Conservation (phyloP, 2,329 filamentous ascomycete species). For the Penicillium hordei region DNA sequence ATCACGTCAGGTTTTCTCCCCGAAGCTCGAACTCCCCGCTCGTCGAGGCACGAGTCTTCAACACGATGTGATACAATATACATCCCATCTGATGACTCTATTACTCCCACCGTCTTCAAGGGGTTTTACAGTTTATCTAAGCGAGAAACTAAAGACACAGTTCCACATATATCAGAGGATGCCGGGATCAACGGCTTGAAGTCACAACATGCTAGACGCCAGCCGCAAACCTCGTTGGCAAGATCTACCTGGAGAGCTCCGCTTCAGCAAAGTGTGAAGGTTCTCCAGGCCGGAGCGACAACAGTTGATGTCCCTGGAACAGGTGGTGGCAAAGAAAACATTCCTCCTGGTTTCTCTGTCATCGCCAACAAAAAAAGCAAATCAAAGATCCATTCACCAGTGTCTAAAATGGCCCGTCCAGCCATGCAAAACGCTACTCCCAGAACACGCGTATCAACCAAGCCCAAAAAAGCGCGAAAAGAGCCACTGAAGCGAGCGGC, state of each 20-base stretch:
- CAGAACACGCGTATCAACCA: neutral
- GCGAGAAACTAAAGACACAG: conserved; percentile 7
- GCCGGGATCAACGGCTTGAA: conserved; percentile 36
- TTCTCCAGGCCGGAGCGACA: conserved; percentile 44
- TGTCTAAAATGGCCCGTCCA: neutral
- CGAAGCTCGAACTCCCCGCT: conserved; percentile 37
- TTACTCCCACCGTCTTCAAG: conserved; percentile 46
- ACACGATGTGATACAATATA: conserved; percentile 42
- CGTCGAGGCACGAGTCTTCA: conserved; percentile 25
- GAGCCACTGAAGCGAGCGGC: neutral
- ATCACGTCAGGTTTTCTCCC: conserved; percentile 29
- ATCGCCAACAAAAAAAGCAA: conserved; percentile 21
- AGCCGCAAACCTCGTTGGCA: conserved; percentile 25
- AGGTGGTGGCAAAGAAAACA: conserved; percentile 63
- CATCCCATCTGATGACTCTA: conserved; percentile 45
- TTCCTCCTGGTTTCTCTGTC: conserved; percentile 50
- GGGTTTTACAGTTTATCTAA: conserved; percentile 45
- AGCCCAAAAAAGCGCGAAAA: neutral
- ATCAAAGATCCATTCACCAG: neutral
- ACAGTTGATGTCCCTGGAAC: conserved; percentile 52
- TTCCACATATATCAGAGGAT: conserved; percentile 14
- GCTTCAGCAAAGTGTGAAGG: conserved; percentile 45
- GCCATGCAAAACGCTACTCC: neutral
- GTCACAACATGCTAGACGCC: conserved; percentile 36
- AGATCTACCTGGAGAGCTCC: conserved; percentile 43